Conservation (phyloP, 208 protist species). For the Trypanosoma cruzi region DNA sequence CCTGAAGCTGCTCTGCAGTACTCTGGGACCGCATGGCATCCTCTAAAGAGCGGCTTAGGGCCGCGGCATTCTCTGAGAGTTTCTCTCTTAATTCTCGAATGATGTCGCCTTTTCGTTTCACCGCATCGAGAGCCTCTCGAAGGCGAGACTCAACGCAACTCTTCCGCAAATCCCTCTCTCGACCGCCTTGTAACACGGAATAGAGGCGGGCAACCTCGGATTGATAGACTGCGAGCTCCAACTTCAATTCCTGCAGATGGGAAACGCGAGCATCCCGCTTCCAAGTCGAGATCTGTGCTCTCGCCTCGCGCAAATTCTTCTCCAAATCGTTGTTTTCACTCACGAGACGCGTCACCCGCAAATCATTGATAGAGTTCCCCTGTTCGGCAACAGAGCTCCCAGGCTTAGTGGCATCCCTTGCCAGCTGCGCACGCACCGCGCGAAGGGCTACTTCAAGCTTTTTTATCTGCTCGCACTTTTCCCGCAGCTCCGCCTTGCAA, state of each 20-base stretch:
- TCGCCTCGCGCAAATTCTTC: conserved; percentile 30
- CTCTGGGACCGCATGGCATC: conserved; percentile 21
- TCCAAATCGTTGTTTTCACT: conserved; percentile 33
- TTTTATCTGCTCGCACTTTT: conserved; percentile 35
- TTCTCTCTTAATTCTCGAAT: conserved; percentile 21
- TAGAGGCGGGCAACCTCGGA: conserved; percentile 38
- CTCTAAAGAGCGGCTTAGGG: conserved; percentile 10
- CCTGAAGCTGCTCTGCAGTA: conserved; percentile 13
- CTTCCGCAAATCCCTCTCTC: background rate
- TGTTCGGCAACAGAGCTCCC: background rate
- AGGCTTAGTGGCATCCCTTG: background rate
- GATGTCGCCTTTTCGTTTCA: conserved; percentile 14
- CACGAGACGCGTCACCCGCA: conserved; percentile 6
- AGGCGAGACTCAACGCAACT: background rate
- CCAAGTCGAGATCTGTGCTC: conserved; percentile 33
- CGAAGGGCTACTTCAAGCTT: conserved; percentile 46
- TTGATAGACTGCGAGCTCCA: conserved; percentile 45
- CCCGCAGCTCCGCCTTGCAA: conserved; percentile 31
- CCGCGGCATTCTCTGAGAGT: conserved; percentile 12
- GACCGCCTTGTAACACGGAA: background rate
- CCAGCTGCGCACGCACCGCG: conserved; percentile 25
- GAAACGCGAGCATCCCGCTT: conserved; percentile 43
- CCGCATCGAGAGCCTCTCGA: background rate
- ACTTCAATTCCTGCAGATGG: conserved; percentile 39
- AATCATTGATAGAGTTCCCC: background rate